These are phyloP conservation scores for Panellus pusillus DNA, from an alignment of 768 basidiomycete species.

Conservation along the genomic window DNA sequence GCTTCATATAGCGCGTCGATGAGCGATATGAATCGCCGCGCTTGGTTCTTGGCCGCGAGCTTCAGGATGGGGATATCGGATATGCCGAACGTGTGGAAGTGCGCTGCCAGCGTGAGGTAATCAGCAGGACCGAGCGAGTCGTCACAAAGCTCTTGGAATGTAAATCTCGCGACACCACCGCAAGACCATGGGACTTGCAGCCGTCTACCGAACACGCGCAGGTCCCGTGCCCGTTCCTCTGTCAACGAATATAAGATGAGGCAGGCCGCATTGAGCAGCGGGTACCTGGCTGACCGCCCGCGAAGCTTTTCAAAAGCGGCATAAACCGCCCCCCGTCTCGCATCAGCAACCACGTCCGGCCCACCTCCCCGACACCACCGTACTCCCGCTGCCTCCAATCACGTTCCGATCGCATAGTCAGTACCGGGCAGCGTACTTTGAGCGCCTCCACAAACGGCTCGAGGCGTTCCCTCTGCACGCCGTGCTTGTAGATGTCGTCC, in stretches of 20 bases:
- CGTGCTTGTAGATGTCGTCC: slow-evolving; percentile 57
- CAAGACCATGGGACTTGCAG: slow-evolving; percentile 44
- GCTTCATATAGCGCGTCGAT: slow-evolving; percentile 60
- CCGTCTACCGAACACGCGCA: slow-evolving; percentile 51
- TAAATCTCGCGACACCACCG: too few relatives aligned
- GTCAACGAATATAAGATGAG: background rate
- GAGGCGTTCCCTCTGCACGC: slow-evolving; percentile 56
- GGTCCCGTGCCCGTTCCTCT: slow-evolving; percentile 23
- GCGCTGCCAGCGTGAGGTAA: slow-evolving; percentile 53
- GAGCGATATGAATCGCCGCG: slow-evolving; percentile 58
- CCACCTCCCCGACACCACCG: slow-evolving; percentile 12
- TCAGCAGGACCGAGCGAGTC: slow-evolving; percentile 57
- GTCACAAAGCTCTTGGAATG: slow-evolving; percentile 52
- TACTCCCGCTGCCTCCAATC: slow-evolving; percentile 43
- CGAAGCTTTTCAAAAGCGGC: slow-evolving; percentile 11
- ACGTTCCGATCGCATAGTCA: slow-evolving; percentile 41
- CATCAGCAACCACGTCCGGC: slow-evolving; percentile 33
- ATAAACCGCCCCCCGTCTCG: slow-evolving; percentile 27
- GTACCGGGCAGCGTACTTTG: slow-evolving; percentile 51
- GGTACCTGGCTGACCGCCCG: background rate
- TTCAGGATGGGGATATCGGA: slow-evolving; percentile 50
- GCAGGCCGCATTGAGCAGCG: background rate
- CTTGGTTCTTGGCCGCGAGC: slow-evolving; percentile 56
- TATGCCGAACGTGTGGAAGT: slow-evolving; percentile 50
- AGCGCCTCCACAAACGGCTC: slow-evolving; percentile 57